These are phyloP conservation scores for Lavandula angustifolia DNA, from an alignment of 257 asterid genomes.

Conservation along the genomic window DNA sequence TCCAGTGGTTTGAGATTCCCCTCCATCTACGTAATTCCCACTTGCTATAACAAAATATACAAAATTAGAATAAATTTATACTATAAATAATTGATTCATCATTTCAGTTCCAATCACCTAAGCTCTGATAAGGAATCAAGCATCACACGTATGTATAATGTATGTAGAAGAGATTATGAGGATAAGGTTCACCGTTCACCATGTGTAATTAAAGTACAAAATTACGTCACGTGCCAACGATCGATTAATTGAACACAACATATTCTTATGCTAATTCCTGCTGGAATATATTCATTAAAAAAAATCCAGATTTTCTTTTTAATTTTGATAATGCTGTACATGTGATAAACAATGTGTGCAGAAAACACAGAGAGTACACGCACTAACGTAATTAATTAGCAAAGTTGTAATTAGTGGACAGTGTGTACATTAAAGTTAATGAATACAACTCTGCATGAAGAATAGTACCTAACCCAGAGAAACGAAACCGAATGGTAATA, in stretches of 20 bases:
- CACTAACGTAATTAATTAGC: constrained; percentile 20
- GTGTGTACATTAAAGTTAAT: constrained; percentile 20
- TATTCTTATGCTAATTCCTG: constrained; percentile 6
- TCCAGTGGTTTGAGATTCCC: constrained; percentile 37
- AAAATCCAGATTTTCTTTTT: background rate
- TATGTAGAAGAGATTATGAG: background rate
- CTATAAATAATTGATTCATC: constrained; percentile 14
- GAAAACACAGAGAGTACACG: constrained; percentile 17
- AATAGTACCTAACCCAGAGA: constrained; percentile 32
- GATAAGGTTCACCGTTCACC: constrained; percentile 28
- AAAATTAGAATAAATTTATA: background rate
- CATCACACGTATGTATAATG: constrained; percentile 15
- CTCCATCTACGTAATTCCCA: constrained; percentile 16
- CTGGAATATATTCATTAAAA: constrained; percentile 33
- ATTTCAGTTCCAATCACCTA: constrained; percentile 34
- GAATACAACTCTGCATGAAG: constrained; percentile 31
- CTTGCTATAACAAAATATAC: background rate
- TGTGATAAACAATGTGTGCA: background rate
- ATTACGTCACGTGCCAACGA: constrained; percentile 13
- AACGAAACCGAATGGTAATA: constrained; percentile 40
- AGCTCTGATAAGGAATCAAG: constrained; percentile 43
- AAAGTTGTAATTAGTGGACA: constrained; percentile 36
- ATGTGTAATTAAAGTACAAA: background rate
- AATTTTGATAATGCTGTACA: too few species aligned
- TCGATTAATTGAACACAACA: background rate